These are phyloP conservation scores for Perkinsus marinus DNA, from an alignment of 169 alveolate species.

Conservation along the genomic window DNA sequence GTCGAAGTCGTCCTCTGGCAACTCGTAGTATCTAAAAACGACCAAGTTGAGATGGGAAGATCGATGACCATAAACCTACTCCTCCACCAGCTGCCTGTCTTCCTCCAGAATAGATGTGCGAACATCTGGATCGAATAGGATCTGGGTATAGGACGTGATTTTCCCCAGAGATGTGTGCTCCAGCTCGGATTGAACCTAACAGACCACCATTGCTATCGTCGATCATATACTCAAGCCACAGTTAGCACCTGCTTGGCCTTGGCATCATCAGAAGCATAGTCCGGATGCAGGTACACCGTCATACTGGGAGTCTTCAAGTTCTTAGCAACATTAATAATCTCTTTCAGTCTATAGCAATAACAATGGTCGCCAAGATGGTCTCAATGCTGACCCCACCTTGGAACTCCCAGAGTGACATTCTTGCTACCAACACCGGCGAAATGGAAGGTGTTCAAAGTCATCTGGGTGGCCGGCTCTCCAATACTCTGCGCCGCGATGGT, in stretches of 20 bases:
- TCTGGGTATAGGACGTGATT: constrained; percentile 75
- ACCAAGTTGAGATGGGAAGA: neutral
- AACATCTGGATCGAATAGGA: constrained; percentile 93
- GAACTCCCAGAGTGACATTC: constrained; percentile 99
- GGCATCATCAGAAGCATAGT: constrained; percentile 68
- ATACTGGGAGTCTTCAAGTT: constrained; percentile 95
- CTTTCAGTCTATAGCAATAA: constrained; percentile 57
- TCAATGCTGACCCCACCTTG: constrained; percentile 43
- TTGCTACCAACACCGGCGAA: constrained; percentile 98
- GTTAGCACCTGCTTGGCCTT: constrained; percentile 69
- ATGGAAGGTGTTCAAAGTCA: constrained; percentile 99
- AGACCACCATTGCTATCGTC: no score
- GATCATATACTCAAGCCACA: neutral
- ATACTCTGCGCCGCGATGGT: constrained; percentile 99
- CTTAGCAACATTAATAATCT: constrained; percentile 94
- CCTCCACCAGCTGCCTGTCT: constrained; percentile 83
- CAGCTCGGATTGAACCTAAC: constrained; percentile 55
- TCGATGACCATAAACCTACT: constrained; percentile 19
- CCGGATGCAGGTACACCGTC: constrained; percentile 75
- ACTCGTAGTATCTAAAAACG: constrained; percentile 53
- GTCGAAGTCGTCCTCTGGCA: constrained; percentile 78
- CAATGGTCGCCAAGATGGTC: neutral
- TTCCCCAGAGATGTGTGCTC: constrained; percentile 89
- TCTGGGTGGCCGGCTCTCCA: constrained; percentile 99
- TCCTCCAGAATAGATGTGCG: constrained; percentile 71